These are phyloP conservation scores for Schizothecium vesticola DNA, from an alignment of 495 filamentous ascomycete genomes.

Conservation along the genomic window DNA sequence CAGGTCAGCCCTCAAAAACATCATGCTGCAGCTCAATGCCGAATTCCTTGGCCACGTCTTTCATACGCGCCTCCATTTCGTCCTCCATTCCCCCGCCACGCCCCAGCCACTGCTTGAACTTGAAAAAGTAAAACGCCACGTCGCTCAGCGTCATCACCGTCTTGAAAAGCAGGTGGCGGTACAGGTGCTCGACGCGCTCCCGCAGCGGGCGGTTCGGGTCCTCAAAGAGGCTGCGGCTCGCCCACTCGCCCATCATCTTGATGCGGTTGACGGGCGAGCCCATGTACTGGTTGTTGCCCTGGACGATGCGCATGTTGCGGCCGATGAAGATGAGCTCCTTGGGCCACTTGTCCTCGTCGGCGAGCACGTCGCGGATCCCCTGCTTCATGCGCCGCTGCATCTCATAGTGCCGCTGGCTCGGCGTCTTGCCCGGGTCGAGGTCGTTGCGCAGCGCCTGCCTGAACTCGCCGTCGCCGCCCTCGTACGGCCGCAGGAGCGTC, in stretches of 20 bases:
- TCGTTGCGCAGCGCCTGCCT: slow-evolving; percentile 50
- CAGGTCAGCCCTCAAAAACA: slow-evolving; percentile 74
- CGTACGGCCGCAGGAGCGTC: slow-evolving; percentile 84
- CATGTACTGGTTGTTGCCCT: slow-evolving; percentile 61
- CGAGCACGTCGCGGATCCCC: slow-evolving; percentile 76
- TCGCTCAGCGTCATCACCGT: slow-evolving; percentile 73
- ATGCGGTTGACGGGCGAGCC: slow-evolving; percentile 91
- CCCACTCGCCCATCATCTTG: slow-evolving; percentile 92
- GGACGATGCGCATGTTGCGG: slow-evolving; percentile 88
- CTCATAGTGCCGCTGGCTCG: slow-evolving; percentile 66
- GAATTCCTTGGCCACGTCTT: slow-evolving; percentile 78
- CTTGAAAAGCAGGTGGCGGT: slow-evolving; percentile 72
- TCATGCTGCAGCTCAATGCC: slow-evolving; percentile 84
- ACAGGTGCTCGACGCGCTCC: slow-evolving; percentile 48
- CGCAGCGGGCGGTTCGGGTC: slow-evolving; percentile 38
- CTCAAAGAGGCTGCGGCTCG: slow-evolving; percentile 69
- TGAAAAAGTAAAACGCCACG: slow-evolving; percentile 74
- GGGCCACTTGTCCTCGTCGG: slow-evolving; percentile 89
- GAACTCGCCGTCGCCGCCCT: slow-evolving; percentile 69
- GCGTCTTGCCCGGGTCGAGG: slow-evolving; percentile 51
- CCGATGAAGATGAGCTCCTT: slow-evolving; percentile 93
- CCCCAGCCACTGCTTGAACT: slow-evolving; percentile 66
- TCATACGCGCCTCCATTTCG: slow-evolving; percentile 83
- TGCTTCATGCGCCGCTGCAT: slow-evolving; percentile 80
- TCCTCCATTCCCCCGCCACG: slow-evolving; percentile 87